These are phyloP conservation scores for Saccharomyces kudriavzevii DNA, from an alignment of 805 yeast species.

Conservation along the genomic window DNA sequence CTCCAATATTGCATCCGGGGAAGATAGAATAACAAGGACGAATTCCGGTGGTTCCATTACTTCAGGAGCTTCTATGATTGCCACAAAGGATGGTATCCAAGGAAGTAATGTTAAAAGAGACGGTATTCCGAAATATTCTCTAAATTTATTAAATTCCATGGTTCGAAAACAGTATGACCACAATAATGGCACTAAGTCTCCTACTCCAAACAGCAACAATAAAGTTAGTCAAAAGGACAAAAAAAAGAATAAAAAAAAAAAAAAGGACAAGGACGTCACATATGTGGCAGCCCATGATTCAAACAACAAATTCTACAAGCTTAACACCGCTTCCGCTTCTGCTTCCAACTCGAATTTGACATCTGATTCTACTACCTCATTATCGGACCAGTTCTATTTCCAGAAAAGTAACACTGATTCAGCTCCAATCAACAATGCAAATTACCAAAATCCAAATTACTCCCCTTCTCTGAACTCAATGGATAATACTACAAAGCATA, in stretches of 20 bases:
- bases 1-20: conserved; percentile 14
- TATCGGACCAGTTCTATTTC: not conserved
- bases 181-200: not conserved
- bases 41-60: conserved; percentile 54
- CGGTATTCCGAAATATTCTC: conserved; percentile 35
- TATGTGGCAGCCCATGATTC: not conserved
- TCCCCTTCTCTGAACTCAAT: not conserved
- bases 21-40: conserved; percentile 39
- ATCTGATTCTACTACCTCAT: not conserved
- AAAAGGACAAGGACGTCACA: not conserved
- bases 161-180: conserved; percentile 10
- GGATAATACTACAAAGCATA: not conserved
- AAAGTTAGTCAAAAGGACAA: not conserved
- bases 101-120: conserved; percentile 47
- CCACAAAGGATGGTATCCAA: conserved; percentile 67
- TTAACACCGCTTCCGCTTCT: not conserved
- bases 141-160: conserved; percentile 32
- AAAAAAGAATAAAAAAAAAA: not conserved
- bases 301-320: not conserved
- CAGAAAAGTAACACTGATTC: not conserved
- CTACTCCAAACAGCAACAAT: not conserved
- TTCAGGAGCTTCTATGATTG: conserved; percentile 63
- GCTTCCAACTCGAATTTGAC: not conserved
- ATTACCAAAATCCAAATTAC: not conserved
- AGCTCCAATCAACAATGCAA: not conserved